These are phyloP conservation scores for Cardamine resedifolia DNA, from an alignment of 345 rosid species.

Conservation along the genomic window DNA sequence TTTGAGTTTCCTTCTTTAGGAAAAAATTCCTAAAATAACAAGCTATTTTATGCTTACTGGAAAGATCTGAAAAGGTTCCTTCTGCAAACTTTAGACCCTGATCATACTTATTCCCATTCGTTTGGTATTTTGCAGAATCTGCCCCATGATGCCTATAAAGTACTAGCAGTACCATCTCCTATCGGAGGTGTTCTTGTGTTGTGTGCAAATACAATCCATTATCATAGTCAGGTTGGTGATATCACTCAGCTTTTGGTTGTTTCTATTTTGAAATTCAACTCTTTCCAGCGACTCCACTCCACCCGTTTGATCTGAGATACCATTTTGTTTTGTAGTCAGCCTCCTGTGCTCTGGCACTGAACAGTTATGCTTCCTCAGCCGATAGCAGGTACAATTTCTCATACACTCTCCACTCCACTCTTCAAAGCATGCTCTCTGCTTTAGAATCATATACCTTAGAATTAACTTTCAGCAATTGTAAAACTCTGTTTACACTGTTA, in stretches of 20 bases:
- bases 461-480: slow-evolving; percentile 4
- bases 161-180: slow-evolving; percentile 95
- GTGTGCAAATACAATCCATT: slow-evolving; percentile 81
- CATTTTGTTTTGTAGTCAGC: slow-evolving; percentile 71
- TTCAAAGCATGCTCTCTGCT: slow-evolving; percentile 13
- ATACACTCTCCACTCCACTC: slow-evolving; percentile 17
- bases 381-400: slow-evolving; percentile 69
- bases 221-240: slow-evolving; percentile 82
- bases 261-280: slow-evolving; percentile 15
- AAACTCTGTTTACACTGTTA: slow-evolving; percentile 15
- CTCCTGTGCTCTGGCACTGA: slow-evolving; percentile 80
- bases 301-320: slow-evolving; percentile 8
- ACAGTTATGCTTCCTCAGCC: slow-evolving; percentile 69
- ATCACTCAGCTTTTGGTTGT: slow-evolving; percentile 23
- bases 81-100: slow-evolving; percentile 19
- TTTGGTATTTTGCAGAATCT: slow-evolving; percentile 65
- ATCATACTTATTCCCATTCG: slow-evolving; percentile 21
- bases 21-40: neutral
- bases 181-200: slow-evolving; percentile 95
- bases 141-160: slow-evolving; percentile 96
- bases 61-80: slow-evolving; percentile 3
- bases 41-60: slow-evolving; percentile 7
- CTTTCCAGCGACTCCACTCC: slow-evolving; percentile 16
- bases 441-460: slow-evolving; percentile 14
- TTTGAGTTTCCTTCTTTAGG: neutral